phyloP scores from a whole-genome alignment of 225 moss, liverwort and hornwort genomes.

The Bryoerythrophyllum caledonicum region DNA sequence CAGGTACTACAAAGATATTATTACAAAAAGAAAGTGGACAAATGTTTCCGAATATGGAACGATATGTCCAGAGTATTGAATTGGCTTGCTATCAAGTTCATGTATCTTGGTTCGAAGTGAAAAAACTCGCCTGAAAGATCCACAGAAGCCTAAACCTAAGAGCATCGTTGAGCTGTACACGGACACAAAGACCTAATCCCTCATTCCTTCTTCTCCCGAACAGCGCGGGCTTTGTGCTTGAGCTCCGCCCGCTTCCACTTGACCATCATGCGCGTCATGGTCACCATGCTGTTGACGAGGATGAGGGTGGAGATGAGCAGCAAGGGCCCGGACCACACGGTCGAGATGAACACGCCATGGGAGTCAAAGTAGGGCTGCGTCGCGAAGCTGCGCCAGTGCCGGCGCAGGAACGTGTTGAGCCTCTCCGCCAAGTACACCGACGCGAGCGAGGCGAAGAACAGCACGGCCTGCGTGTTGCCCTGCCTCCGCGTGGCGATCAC shows the following conservation, averaged over 20 bases:
- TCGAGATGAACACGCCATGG: constrained; percentile 77
- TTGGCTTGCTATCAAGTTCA: constrained; percentile 1
- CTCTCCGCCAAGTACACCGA: constrained; percentile 70
- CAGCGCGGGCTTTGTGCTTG: constrained; percentile 66
- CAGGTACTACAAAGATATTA: too few species aligned
- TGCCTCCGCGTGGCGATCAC: constrained; percentile 57
- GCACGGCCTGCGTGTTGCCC: constrained; percentile 51
- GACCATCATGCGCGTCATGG: constrained; percentile 54
- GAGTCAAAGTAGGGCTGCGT: constrained; percentile 79
- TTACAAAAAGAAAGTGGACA: neutral
- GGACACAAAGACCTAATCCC: neutral
- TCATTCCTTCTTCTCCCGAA: constrained; percentile 61
- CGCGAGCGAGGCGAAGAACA: constrained; percentile 55
- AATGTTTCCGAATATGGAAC: neutral
- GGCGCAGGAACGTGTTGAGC: constrained; percentile 52
- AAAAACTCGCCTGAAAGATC: neutral
- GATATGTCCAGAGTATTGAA: neutral
- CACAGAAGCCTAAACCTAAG: neutral
- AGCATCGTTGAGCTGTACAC: too few species aligned
- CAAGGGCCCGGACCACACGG: constrained; percentile 80
- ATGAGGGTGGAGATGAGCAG: constrained; percentile 63
- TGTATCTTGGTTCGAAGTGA: neutral
- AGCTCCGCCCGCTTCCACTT: constrained; percentile 85
- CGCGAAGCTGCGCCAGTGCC: constrained; percentile 70
- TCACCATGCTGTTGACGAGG: constrained; percentile 71